Base-by-base conservation (phyloP, 163 green algal species). In the Chlamydomonas reinhardtii region DNA sequence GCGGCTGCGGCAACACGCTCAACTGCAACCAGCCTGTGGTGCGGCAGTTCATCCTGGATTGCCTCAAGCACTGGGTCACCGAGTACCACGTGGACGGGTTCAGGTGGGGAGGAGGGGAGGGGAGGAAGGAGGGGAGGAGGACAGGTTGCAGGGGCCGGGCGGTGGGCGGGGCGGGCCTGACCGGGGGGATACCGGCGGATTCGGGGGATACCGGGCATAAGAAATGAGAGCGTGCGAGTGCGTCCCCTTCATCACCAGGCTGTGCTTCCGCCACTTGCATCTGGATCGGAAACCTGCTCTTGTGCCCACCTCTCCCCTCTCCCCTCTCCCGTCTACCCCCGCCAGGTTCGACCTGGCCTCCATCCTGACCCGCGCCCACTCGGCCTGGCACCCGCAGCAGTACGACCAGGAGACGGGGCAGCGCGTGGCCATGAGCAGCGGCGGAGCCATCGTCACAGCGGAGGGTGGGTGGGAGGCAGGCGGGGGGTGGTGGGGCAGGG, bases 1-100 rank as follows among this genome's bases (percentile, higher is more conserved):
- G 86, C 27, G 97, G 97, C 82, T 99, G 97, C 90, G 97, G 97
- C 85, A 99, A 99, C 93, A 99, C 96, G 27, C 86, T 99, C 91
- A 99, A 99, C 92, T 98, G 95, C 96, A 99, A 99, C 95, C 96
- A 98, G 87, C 97, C 97, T 20, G 91, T 95, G 27, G 95, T 95
- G 75, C 90, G 93, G 54, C 81, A 94, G 71, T 97, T 99, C 88
- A 97, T 99, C 75, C 64, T 98, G 59, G 95, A 98, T 93, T 98
- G 94, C 93, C 92, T 99, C 73, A 90, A 93, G 12, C 96, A 96
- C 91, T 99, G 97, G 97, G 96, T 98, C 37, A 91, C 70, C 81
- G 96, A 99, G 91, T 97, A 96, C 90, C 97, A 99, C 82, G 94
- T 99, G 37, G 97, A 99, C 85, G 97, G 97, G n/a, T 99, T 99